phyloP scores from a whole-genome alignment of 2,329 filamentous ascomycete genomes.

The Chrysosphaeria jannelii region DNA sequence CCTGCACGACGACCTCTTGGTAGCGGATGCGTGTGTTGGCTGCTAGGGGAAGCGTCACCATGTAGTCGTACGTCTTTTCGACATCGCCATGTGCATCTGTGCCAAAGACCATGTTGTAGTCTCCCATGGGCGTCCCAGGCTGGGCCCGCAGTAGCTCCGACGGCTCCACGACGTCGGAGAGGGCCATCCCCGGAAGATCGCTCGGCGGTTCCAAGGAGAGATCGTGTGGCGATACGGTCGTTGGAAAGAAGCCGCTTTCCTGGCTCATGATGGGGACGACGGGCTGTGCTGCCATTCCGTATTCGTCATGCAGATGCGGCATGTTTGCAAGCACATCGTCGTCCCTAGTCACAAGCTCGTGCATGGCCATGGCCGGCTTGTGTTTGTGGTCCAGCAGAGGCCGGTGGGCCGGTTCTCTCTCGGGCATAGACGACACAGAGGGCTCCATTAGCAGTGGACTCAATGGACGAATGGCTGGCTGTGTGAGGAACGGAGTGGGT shows the following conservation, averaged over 20 bases:
- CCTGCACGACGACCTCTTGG: constrained; percentile 15
- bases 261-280: no score
- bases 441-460: no score
- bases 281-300: no score
- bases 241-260: no score
- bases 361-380: no score
- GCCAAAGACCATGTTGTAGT: not conserved
- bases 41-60: constrained; percentile 25
- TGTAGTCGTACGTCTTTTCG: constrained; percentile 11
- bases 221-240: not conserved
- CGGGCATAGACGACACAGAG: no score
- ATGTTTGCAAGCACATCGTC: constrained; percentile 1
- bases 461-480: no score
- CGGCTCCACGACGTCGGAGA: not conserved
- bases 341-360: not conserved
- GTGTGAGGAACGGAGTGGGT: no score
- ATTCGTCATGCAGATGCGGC: not conserved
- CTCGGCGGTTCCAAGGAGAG: constrained; percentile 1
- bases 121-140: no score
- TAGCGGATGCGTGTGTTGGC: constrained; percentile 21
- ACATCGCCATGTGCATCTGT: not conserved
- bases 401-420: no score
- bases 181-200: constrained; percentile 4
- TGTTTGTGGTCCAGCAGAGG: no score
- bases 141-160: not conserved